These are phyloP conservation scores for Mycosphaerella arachidis DNA, from an alignment of 2,329 filamentous ascomycete genomes.

Conservation along the genomic window DNA sequence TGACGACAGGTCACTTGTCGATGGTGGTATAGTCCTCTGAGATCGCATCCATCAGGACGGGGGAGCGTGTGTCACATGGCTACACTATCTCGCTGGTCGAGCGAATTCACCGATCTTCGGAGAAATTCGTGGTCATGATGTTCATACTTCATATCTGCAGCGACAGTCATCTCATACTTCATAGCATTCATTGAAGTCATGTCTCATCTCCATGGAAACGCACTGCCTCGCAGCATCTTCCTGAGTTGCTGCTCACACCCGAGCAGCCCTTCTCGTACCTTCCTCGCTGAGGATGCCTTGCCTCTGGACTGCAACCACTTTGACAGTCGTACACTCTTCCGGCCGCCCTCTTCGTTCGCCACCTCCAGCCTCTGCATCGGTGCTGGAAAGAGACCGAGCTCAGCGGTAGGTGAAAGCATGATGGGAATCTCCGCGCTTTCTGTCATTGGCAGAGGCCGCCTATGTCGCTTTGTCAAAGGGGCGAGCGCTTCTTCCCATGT, in stretches of 20 bases:
- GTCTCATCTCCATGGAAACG: constrained; percentile 24
- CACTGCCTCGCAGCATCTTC: constrained; percentile 26
- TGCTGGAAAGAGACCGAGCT: constrained; percentile 9
- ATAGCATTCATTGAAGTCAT: background rate
- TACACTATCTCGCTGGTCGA: background rate
- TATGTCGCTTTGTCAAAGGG: constrained; percentile 50
- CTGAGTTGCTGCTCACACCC: constrained; percentile 27
- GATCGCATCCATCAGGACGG: background rate
- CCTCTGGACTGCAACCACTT: constrained; percentile 20
- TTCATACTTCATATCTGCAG: background rate
- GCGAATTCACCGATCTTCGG: background rate
- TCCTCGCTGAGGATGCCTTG: constrained; percentile 14
- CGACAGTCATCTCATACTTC: constrained; percentile 4
- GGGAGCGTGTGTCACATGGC: background rate
- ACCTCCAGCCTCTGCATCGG: constrained; percentile 20
- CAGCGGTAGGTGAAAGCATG: constrained; percentile 30
- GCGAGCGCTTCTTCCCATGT: constrained; percentile 80
- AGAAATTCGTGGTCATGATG: background rate
- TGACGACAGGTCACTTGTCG: background rate
- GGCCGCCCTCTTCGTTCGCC: constrained; percentile 7
- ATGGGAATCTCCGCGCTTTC: constrained; percentile 30
- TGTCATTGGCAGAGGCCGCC: constrained; percentile 1
- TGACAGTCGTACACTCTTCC: constrained; percentile 21
- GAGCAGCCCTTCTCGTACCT: constrained; percentile 22
- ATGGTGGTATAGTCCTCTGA: background rate